Conservation (phyloP, 2,329 filamentous ascomycete genomes). For the Didymella keratinophila region DNA sequence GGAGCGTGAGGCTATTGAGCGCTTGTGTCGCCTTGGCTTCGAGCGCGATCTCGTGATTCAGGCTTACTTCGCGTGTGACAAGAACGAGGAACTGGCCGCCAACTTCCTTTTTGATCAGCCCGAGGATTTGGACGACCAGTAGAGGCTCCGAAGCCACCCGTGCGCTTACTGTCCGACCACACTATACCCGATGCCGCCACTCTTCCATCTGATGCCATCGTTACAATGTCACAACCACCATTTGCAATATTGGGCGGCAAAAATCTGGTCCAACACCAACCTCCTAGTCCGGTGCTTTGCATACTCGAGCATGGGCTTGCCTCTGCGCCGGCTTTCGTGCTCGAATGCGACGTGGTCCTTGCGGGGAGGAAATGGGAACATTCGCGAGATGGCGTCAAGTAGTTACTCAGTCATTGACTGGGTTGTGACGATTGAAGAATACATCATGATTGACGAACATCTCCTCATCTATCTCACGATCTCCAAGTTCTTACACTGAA, state of each 20-base stretch:
- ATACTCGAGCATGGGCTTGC: constrained; percentile 4
- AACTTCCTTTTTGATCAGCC: constrained; percentile 99
- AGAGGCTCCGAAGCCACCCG: constrained; percentile 24
- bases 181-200: constrained; percentile 31
- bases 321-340: constrained; percentile 7
- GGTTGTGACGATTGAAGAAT: constrained; percentile 9
- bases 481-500: not conserved
- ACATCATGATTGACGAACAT: constrained; percentile 12
- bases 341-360: constrained; percentile 3
- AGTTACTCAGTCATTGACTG: constrained; percentile 7
- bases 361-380: not conserved
- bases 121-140: constrained; percentile 74
- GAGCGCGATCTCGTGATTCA: constrained; percentile 93
- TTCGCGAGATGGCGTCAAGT: constrained; percentile 14
- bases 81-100: constrained; percentile 97
- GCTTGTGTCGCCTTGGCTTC: constrained; percentile 92
- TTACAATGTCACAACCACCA: constrained; percentile 32
- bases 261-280: constrained; percentile 22
- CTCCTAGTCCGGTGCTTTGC: constrained; percentile 15
- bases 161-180: constrained; percentile 33
- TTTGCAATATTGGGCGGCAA: constrained; percentile 29
- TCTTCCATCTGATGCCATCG: constrained; percentile 33
- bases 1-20: constrained; percentile 95
- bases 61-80: constrained; percentile 98
- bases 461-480: not conserved